Evolutionary conservation across 1,139 yeast genomes (phyloP), one percentile per base, ranked within the genome.

Genomic region (Candida dubliniensis): DNA sequence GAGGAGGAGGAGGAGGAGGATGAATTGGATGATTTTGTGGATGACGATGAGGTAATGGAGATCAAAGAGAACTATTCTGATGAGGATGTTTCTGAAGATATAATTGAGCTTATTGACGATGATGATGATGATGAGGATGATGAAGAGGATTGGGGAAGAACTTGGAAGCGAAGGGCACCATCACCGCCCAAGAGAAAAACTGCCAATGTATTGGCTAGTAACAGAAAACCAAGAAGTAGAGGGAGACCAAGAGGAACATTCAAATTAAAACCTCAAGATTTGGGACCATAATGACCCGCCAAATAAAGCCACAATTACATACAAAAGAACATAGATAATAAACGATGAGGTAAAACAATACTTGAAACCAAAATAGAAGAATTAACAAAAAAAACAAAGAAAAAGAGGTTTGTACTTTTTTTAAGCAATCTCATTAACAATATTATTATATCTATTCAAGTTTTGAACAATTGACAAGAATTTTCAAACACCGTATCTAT

Each of bases 401-500:
- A 13, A 13, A n/a, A n/a, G n/a, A n/a, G n/a, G n/a, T n/a, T n/a
- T n/a, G n/a, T n/a, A n/a, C n/a, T n/a, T n/a, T n/a, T n/a, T n/a
- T n/a, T n/a, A n/a, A n/a, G n/a, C n/a, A n/a, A n/a, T n/a, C n/a
- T n/a, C n/a, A n/a, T n/a, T n/a, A n/a, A n/a, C n/a, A n/a, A n/a
- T n/a, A n/a, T n/a, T n/a, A n/a, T n/a, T 32, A 7, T 32, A 11
- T 32, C 10, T 11, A n/a, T n/a, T 30, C 32, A 12, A n/a, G 32
- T 55, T 37, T 65, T 70, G 54, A 87, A 90, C 41, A 91, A 61
- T 30, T 64, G 61, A 51, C 81, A 70, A 5, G 89, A 74, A 55
- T 86, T 91, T 15, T 69, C 57, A 75, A 84, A 91, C 15, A 88
- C 84, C 7, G 67, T 59, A 35, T 82, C 83, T 14, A 84, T 70